Evolutionary conservation across 495 filamentous ascomycete genomes (phyloP).

Genomic region (Aspergillus incahuasiensis): DNA sequence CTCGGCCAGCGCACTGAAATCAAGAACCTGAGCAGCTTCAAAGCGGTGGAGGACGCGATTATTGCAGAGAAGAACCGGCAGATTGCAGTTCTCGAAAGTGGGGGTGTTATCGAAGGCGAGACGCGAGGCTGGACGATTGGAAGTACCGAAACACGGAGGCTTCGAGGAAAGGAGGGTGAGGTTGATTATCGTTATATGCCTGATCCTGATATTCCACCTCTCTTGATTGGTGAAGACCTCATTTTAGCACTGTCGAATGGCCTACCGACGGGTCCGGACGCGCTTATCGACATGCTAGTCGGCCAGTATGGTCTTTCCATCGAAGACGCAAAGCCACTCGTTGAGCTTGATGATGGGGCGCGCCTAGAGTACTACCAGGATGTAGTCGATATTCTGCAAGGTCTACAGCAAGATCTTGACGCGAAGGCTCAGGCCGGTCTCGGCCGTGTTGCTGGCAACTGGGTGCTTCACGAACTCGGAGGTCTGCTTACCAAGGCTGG

Average conservation of each 20-base stretch:
- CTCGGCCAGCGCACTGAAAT: constrained; percentile 93
- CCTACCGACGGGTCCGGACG: constrained; percentile 67
- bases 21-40: constrained; percentile 94
- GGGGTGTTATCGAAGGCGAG: constrained; percentile 76
- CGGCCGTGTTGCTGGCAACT: constrained; percentile 51
- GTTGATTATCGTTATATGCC: constrained; percentile 99
- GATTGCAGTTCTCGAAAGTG: constrained; percentile 72
- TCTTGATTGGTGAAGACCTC: constrained; percentile 69
- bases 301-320: constrained; percentile 58
- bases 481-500: constrained; percentile 58
- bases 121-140: constrained; percentile 89
- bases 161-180: constrained; percentile 93
- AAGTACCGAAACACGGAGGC: constrained; percentile 64
- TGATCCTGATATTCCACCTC: constrained; percentile 81
- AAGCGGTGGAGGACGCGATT: constrained; percentile 90
- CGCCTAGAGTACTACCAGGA: constrained; percentile 80
- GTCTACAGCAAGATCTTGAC: constrained; percentile 33
- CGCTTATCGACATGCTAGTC: constrained; percentile 56
- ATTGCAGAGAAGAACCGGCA: constrained; percentile 86
- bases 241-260: constrained; percentile 54
- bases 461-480: constrained; percentile 87
- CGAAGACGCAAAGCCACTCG: constrained; percentile 85
- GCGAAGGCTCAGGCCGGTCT: constrained; percentile 22
- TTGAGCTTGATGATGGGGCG: constrained; percentile 71
- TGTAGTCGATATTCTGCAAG: constrained; percentile 54